Evolutionary conservation across 441 rosid species (phyloP), one percentile per base, ranked within the genome.

Genomic region (Brassica hybrid): DNA sequence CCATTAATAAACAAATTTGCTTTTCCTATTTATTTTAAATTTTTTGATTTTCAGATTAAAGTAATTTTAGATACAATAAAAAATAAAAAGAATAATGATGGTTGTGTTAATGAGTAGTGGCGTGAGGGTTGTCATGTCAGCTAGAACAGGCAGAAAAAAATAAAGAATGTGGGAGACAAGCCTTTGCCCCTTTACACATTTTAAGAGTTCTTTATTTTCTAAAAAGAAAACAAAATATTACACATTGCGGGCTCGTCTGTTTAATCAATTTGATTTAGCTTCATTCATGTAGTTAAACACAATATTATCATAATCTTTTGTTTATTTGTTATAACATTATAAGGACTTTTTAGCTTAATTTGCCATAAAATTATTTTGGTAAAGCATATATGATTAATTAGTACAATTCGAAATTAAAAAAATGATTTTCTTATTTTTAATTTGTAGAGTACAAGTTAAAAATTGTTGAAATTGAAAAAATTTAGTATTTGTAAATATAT

Each of bases 121-220:
- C 73, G 82, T 76, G 75, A 71, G 78, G 83, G 85, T 75, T 85
- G 88, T 86, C 91, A 72, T 86, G 89, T 90, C 94, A 86, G 78
- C 83, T 58, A 21, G 48, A 76, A 65, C 60, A 68, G 68, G 68
- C 67, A 50, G 69, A 74, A 76, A 73, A 13, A 74, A 62, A 71
- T 5, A 73, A 75, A 83, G 85, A 85, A 85, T 84, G 90, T 86
- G 94, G 90, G 89, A 79, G 91, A 86, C 91, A 87, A 54, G 80
- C 83, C 80, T 63, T 79, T 69, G 72, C 75, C 70, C 25, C 56
- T 79, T 79, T 59, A 63, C 21, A 74, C 57, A 68, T 69, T 79
- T 61, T 64, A 17, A 45, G 65, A 69, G 48, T 56, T 63, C 27
- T 74, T 79, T 67, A 8, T 17, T 56, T 74, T 59, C 9, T 18